These are phyloP conservation scores for Drechslerella dactyloides DNA, from an alignment of 2,329 filamentous ascomycete species.

Conservation along the genomic window DNA sequence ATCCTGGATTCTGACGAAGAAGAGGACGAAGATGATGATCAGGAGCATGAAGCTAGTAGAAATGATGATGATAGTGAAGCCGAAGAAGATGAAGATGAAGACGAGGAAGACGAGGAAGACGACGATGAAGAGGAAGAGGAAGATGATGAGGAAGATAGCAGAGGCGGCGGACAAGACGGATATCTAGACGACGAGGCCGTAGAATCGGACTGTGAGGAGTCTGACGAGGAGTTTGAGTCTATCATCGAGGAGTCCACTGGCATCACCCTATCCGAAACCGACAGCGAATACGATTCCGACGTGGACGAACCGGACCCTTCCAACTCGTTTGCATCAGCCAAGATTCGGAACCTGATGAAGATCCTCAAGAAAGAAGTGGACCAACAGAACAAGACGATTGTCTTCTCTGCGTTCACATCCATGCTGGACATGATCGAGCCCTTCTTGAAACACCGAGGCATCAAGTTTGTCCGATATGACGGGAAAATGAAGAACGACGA, in stretches of 20 bases:
- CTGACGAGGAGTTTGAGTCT: constrained; percentile 34
- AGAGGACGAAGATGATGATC: constrained; percentile 57
- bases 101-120: constrained; percentile 55
- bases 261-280: constrained; percentile 30
- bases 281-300: constrained; percentile 54
- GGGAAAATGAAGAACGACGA: constrained; percentile 92
- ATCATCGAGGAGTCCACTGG: constrained; percentile 25
- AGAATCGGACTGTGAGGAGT: constrained; percentile 49
- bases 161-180: constrained; percentile 11
- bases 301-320: constrained; percentile 56
- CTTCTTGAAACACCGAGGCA: constrained; percentile 75
- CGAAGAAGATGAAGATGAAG: constrained; percentile 55
- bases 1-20: constrained; percentile 64
- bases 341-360: constrained; percentile 82
- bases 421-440: constrained; percentile 97
- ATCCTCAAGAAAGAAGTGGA: constrained; percentile 79
- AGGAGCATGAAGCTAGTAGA: constrained; percentile 55
- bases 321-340: constrained; percentile 75
- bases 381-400: constrained; percentile 87
- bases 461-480: constrained; percentile 88
- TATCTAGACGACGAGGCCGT: constrained; percentile 52
- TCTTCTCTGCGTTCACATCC: constrained; percentile 97
- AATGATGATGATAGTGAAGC: constrained; percentile 56
- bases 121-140: constrained; percentile 56
- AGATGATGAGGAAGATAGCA: constrained; percentile 27